Evolutionary conservation across 2,329 filamentous ascomycete genomes (phyloP), one percentile per base, ranked within the genome.

Genomic region (Ampelomyces quisqualis): DNA sequence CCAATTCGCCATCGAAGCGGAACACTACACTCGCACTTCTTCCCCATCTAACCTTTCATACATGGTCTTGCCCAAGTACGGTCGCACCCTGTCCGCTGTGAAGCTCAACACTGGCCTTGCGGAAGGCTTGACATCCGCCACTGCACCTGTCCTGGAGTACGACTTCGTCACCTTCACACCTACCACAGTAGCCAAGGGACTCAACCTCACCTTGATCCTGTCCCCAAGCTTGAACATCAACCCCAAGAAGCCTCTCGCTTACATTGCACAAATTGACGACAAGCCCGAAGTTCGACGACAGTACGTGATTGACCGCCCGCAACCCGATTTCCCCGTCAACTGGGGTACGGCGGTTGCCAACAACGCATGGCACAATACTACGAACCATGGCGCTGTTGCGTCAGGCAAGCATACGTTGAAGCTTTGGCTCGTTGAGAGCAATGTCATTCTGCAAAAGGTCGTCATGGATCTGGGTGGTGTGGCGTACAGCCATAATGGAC

Each of bases 341-440:
- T 81, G 77, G 77, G 60, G 68, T 5, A 53, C 57, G 7, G 75
- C 74, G 0, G 77, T 79, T 1, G 73, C 74, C 10, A 72, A 78
- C 36, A 68, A 71, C 19, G 73, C 74, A 6, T 80, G 77, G 77
- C 67, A 62, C 4, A 74, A 71, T 36, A 70, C 65, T 11, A 73
- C 71, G 8, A 69, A 66, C 22, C 65, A 49, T 54, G 69, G 44
- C 3, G 58, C 26, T 2, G 49, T 59, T 3, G 49, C 41, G 2
- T 44, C 64, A 1, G 73, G 73, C 3, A 65, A 62, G 49, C 72
- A 74, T 40, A 71, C 61, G 7, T 35, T 76, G 40, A 72, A 68
- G 47, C 34, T 76, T 11, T 75, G 72, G 72, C 55, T 71, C 6
- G 60, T 74, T 10, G 72, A 75, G 60, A 68, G 71, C 5, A 71